Evolutionary conservation across 225 moss, liverwort and hornwort species (phyloP), one percentile per base, ranked within the genome.

Genomic region (Ulota crispa): DNA sequence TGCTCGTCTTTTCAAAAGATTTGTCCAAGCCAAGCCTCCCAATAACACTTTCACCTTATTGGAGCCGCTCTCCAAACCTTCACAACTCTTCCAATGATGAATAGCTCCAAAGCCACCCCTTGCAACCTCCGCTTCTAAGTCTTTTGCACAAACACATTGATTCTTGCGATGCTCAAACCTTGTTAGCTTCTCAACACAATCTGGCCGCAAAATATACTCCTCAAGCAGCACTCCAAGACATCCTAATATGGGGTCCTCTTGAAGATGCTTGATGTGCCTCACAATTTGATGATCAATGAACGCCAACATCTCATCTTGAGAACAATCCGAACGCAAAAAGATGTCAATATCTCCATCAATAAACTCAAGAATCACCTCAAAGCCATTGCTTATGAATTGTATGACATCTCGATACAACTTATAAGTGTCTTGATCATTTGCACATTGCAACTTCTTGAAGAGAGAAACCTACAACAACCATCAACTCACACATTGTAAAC

Each of bases 51-150:
- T 65, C 19, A 72, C 72, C 1, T 64, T 26, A 0, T 72, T 0
- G 0, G 0, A 34, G 6, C 43, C 26, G 6, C 0, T 3, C 0
- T 0, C 16, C 26, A 78, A 78, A 24, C 7, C 32, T 4, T 55
- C 26, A 21, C 43, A 64, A 6, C 5, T 12, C 3, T 78, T 65
- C 83, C 56, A 78, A 27, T 64, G 72, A 24, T 78, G 3, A 13
- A 0, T 4, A 32, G 30, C 56, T 43, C 45, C 13, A 2, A 72
- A 20, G 0, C 55, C 64, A 0, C 0, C 4, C 0, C 2, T 65
- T 0, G 56, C 2, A 5, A 83, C 65, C 1, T 56, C 27, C 0
- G 2, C 0, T 26, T 83, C 54, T 0, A 83, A 55, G 0, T 83
- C 65, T 2, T 65, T 14, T 2, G 27, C 26, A 1, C 7, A 16